Base-by-base conservation (phyloP, 495 filamentous ascomycete genomes). In the Tricharina praecox region DNA sequence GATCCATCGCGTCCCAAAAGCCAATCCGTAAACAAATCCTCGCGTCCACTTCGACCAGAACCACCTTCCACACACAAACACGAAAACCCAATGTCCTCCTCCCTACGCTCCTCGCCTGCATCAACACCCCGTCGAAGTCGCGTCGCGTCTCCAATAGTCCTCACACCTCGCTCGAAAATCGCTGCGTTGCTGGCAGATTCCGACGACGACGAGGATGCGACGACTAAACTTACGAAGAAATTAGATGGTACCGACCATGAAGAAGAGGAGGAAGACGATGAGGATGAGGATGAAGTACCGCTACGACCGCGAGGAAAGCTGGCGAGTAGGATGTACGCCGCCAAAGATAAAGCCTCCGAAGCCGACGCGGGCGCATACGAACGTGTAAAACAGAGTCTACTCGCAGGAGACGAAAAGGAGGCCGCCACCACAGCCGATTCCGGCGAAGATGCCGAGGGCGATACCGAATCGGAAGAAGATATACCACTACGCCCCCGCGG, bases 81-180 rank as follows among this genome's bases (percentile, higher is more conserved):
- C n/a, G n/a, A n/a, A n/a, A n/a, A n/a, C 36, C 36, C 24, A 43
- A 51, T 52, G 53, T 54, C 52, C 15, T 54, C 52, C n/a, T 47
- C 51, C 32, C 26, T 49, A 8, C 41, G 21, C 4, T 57, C 54
- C 10, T 32, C 38, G 13, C 55, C 54, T 3, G 39, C 45, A n/a
- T 50, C 50, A 2, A 15, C 43, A 25, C 54, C 53, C 9, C 44
- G 41, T 4, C 23, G 41, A 30, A 21, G 38, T 18, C 28, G 50
- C 32, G 52, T 38, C 35, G 37, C 37, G 42, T 57, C 54, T 15
- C 55, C 47, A 15, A 43, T 43, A 23, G 40, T 71, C 28, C 65
- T 84, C 44, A 83, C 81, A 0, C 82, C 82, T 15, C 70, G 70
- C 19, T 74, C 71, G 49, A 86, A 84, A 59, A 71, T 84, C 55